These are phyloP conservation scores for Tolypocladium capitatum DNA, from an alignment of 2,329 filamentous ascomycete species.

Conservation along the genomic window DNA sequence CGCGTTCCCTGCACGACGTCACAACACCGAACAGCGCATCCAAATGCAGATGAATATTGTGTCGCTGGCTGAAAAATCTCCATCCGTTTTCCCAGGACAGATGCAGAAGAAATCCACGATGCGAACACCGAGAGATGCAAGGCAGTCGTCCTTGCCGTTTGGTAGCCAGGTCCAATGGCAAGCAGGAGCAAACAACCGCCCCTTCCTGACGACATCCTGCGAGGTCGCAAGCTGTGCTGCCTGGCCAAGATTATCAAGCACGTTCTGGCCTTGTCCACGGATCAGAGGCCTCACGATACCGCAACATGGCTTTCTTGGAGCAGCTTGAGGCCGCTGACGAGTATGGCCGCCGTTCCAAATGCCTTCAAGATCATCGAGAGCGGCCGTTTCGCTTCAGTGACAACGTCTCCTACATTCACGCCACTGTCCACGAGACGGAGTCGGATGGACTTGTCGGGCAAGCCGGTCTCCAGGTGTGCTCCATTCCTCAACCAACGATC, in stretches of 20 bases:
- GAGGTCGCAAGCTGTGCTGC: background rate
- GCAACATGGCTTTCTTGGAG: background rate
- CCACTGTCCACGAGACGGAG: slow-evolving; percentile 2
- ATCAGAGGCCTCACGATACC: background rate
- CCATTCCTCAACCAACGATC: slow-evolving; percentile 8
- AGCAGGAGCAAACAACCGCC: background rate
- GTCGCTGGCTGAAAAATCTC: too few species aligned
- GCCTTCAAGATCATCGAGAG: slow-evolving; percentile 12
- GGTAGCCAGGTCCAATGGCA: too few species aligned
- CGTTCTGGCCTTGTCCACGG: background rate
- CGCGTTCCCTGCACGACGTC: too few species aligned
- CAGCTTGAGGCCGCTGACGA: slow-evolving; percentile 8
- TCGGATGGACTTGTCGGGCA: slow-evolving; percentile 11
- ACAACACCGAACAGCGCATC: too few species aligned
- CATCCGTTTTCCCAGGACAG: too few species aligned
- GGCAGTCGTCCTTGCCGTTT: background rate
- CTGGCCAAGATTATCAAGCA: background rate
- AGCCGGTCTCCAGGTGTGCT: slow-evolving; percentile 5
- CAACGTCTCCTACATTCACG: slow-evolving; percentile 9
- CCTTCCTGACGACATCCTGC: background rate
- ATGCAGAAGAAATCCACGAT: too few species aligned
- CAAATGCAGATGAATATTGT: too few species aligned
- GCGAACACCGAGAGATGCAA: too few species aligned
- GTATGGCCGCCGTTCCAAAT: slow-evolving; percentile 14
- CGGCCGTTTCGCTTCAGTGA: slow-evolving; percentile 15